phyloP scores from a whole-genome alignment of 2,329 filamentous ascomycete species.

The Fusarium sp. region DNA sequence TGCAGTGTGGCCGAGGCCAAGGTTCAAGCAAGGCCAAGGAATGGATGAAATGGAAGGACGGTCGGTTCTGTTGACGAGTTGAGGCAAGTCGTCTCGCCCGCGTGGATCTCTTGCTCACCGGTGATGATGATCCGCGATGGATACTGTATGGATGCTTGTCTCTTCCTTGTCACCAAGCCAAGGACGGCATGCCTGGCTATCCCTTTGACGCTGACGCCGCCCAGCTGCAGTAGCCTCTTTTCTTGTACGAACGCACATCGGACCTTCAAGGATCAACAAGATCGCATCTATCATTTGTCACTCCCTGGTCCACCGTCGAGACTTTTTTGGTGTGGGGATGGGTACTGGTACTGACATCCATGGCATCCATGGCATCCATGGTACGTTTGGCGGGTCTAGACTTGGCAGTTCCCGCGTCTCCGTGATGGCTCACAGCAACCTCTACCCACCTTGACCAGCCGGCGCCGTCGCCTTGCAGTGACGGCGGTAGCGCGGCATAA shows the following conservation, averaged over 20 bases:
- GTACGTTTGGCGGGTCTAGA: conserved; percentile 13
- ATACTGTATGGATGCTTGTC: conserved; percentile 9
- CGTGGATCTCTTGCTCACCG: conserved; percentile 10
- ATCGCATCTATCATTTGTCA: conserved; percentile 33
- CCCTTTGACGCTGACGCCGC: conserved; percentile 7
- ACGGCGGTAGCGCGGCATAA: conserved; percentile 7
- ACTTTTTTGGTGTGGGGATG: conserved; percentile 18
- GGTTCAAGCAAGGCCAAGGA: not conserved
- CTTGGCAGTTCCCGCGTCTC: conserved; percentile 22
- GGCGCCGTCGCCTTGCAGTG: conserved; percentile 1
- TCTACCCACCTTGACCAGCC: not conserved
- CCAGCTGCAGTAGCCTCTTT: conserved; percentile 28
- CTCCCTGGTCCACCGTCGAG: conserved; percentile 14
- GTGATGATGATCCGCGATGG: not conserved
- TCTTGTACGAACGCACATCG: conserved; percentile 23
- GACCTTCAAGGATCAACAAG: conserved; percentile 23
- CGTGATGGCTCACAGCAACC: conserved; percentile 13
- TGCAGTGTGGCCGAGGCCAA: conserved; percentile 5
- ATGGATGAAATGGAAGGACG: not conserved
- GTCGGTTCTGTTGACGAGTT: not conserved
- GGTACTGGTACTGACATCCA: not conserved
- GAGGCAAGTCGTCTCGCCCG: conserved; percentile 8
- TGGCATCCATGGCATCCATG: not conserved
- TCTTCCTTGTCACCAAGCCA: not conserved
- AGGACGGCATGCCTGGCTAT: conserved; percentile 1